phyloP scores from a whole-genome alignment of 192 early-diverging fungal species.

The Pilobolus umbonatus region DNA sequence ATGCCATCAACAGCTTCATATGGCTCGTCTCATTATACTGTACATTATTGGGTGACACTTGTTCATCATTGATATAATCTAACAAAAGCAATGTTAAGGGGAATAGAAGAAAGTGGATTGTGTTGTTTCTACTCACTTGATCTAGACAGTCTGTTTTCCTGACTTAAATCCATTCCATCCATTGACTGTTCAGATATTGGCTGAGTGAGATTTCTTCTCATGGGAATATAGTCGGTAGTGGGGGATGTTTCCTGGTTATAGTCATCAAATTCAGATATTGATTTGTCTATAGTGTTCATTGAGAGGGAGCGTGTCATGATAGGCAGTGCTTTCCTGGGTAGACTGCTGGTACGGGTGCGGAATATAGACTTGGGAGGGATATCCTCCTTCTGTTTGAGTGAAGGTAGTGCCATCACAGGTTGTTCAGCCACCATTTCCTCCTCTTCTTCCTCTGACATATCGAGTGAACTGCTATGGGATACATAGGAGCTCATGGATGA shows the following conservation, averaged over 20 bases:
- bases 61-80: neutral
- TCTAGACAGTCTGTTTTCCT: too few species aligned
- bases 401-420: slow-evolving; percentile 21
- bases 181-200: slow-evolving; percentile 16
- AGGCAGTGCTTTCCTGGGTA: slow-evolving; percentile 1
- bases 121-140: too few species aligned
- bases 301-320: neutral
- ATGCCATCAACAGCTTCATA: slow-evolving; percentile 10
- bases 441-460: neutral
- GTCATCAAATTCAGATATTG: neutral
- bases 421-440: slow-evolving; percentile 4
- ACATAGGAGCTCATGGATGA: neutral
- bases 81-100: too few species aligned
- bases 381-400: slow-evolving; percentile 5
- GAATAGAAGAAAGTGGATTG: too few species aligned
- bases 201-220: slow-evolving; percentile 12
- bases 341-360: slow-evolving; percentile 12
- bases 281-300: neutral
- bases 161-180: slow-evolving; percentile 12
- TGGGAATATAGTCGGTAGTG: neutral
- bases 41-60: neutral
- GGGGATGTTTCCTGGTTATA: neutral
- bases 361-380: slow-evolving; percentile 1
- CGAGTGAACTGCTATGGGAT: neutral
- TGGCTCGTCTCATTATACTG: neutral